Evolutionary conservation across 495 filamentous ascomycete species (phyloP).

Genomic region (Platismatia glauca): DNA sequence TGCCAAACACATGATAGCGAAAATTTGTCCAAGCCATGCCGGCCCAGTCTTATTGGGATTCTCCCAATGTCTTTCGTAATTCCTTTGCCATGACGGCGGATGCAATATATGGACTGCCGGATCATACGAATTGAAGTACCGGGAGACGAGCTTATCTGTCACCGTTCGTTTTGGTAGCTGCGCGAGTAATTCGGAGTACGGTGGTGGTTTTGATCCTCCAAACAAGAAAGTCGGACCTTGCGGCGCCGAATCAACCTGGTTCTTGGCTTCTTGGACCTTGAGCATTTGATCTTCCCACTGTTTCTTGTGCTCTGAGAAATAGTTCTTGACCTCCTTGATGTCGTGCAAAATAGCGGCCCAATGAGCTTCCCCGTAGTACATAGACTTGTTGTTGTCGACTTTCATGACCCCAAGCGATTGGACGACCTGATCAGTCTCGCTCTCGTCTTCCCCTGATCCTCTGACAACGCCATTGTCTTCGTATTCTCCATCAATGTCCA

Average conservation of each 20-base stretch:
- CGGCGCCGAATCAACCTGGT: constrained; percentile 42
- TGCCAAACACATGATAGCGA: constrained; percentile 78
- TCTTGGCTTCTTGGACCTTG: constrained; percentile 56
- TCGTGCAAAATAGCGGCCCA: constrained; percentile 84
- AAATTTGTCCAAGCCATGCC: constrained; percentile 85
- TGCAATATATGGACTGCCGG: constrained; percentile 48
- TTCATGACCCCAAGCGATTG: constrained; percentile 83
- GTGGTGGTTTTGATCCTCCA: constrained; percentile 54
- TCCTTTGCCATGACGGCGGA: constrained; percentile 31
- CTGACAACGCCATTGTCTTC: constrained; percentile 36
- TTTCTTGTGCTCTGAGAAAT: constrained; percentile 64
- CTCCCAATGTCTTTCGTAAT: constrained; percentile 79
- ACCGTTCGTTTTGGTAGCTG: constrained; percentile 71
- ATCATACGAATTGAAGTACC: constrained; percentile 66
- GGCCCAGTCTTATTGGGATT: constrained; percentile 69
- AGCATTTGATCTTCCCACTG: constrained; percentile 54
- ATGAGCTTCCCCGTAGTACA: constrained; percentile 81
- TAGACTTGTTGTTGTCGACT: constrained; percentile 73
- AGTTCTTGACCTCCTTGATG: constrained; percentile 90
- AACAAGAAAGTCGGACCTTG: constrained; percentile 63
- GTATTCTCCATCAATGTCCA: constrained; percentile 50
- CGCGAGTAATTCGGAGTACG: constrained; percentile 65
- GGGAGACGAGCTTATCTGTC: constrained; percentile 68
- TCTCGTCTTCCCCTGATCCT: constrained; percentile 52
- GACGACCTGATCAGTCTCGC: constrained; percentile 79